These are phyloP conservation scores for Leptographium flavum DNA, from an alignment of 2,329 filamentous ascomycete species.

Conservation along the genomic window DNA sequence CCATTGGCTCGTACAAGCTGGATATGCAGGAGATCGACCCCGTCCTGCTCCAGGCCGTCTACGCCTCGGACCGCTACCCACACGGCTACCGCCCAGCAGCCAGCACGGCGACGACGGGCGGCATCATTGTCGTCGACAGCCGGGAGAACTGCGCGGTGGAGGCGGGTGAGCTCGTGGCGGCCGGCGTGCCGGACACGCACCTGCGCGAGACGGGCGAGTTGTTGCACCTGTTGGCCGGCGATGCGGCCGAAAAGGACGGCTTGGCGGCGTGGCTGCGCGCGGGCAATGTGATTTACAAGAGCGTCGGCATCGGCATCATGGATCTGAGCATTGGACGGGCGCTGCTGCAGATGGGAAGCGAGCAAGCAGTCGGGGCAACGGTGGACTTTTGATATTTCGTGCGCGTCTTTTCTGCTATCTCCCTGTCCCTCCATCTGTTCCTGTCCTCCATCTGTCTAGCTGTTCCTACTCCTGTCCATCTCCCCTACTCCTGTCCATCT, in stretches of 20 bases:
- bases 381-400: background rate
- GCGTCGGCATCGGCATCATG: constrained; percentile 54
- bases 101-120: constrained; percentile 10
- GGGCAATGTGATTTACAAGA: constrained; percentile 57
- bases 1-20: constrained; percentile 40
- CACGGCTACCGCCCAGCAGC: background rate
- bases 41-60: constrained; percentile 30
- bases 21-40: constrained; percentile 56
- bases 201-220: constrained; percentile 51
- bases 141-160: constrained; percentile 46
- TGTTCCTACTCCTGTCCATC: no score
- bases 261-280: constrained; percentile 34
- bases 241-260: constrained; percentile 16
- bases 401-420: no score
- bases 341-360: constrained; percentile 39
- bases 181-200: constrained; percentile 38
- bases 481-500: no score
- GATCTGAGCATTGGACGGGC: constrained; percentile 49
- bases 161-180: constrained; percentile 53
- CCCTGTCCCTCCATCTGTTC: no score
- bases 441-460: no score
- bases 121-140: constrained; percentile 34
- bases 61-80: background rate
- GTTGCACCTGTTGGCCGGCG: constrained; percentile 33
- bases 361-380: constrained; percentile 32